Base-by-base conservation (phyloP, 148 eudicot species). In the Dysphania ambrosioides region DNA sequence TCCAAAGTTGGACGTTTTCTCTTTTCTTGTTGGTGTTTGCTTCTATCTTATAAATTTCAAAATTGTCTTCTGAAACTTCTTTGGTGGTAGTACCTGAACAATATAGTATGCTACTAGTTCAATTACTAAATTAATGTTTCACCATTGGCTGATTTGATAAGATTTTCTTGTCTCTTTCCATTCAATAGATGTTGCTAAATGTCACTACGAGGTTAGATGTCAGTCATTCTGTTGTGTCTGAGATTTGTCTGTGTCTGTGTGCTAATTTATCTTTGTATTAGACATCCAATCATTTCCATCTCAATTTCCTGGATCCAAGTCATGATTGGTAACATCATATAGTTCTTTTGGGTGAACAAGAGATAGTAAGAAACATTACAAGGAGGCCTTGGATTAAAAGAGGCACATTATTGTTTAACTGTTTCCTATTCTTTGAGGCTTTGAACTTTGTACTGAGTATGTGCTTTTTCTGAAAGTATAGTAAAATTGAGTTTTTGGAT, bases 401-500 rank as follows among this genome's bases (percentile, higher is more conserved):
- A 44, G 51, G 51, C 51, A 3, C 15, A 44, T 44, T 44, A 44
- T 3, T n/a, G n/a, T 2, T 2, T 44, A 12, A 3, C 15, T 11
- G 51, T 11, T 42, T 61, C 0, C 9, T 62, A 1, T 31, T 23
- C 60, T 23, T 61, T 61, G 26, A 6, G 24, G 32, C 15, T 47
- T 13, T 70, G 47, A 61, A 47, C 61, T 35, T 35, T 65, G 49
- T 23, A 8, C 16, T 7, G n/a, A n/a, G n/a, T 58, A 6, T 66
- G 56, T 58, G 40, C 15, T 9, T 35, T 11, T 72, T 61, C 8
- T n/a, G 26, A 2, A 34, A 58, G 61, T 35, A 30, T 69, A 26
- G 62, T 60, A 35, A 70, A 7, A 47, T 23, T 60, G 27, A 31
- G 9, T 38, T 23, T 59, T 78, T 60, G 69, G 53, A 70, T 69